Evolutionary conservation across 352 stramenopile genomes (phyloP).

Genomic region (Plasmopara viticola): DNA sequence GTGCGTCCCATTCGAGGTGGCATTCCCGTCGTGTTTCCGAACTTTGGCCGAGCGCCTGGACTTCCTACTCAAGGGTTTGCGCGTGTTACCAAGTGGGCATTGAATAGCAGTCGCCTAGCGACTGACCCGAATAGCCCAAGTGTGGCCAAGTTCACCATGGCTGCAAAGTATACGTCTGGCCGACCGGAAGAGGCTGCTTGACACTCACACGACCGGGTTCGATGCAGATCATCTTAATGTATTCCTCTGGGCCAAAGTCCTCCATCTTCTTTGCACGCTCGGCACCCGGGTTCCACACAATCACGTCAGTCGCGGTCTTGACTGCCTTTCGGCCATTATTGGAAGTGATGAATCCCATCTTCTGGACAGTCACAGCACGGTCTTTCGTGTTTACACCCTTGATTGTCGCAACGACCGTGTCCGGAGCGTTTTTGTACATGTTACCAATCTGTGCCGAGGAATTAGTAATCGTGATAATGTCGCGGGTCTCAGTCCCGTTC

Average conservation of each 20-base stretch:
- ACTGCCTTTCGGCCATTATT: conserved; percentile 8
- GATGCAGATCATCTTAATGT: conserved; percentile 92
- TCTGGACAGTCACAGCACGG: conserved; percentile 54
- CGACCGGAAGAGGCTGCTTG: conserved; percentile 30
- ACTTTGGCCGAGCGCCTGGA: conserved; percentile 62
- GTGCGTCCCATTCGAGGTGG: conserved; percentile 85
- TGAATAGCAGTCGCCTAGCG: conserved; percentile 11
- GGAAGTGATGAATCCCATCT: conserved; percentile 38
- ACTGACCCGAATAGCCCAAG: conserved; percentile 7
- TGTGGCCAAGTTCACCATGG: conserved; percentile 30
- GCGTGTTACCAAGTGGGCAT: conserved; percentile 41
- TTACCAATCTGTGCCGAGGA: conserved; percentile 61
- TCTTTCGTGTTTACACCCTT: conserved; percentile 30
- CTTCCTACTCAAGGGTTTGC: conserved; percentile 86
- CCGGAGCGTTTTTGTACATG: conserved; percentile 72
- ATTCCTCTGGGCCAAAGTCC: conserved; percentile 93
- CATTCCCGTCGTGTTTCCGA: conserved; percentile 90
- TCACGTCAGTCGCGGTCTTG: conserved; percentile 49
- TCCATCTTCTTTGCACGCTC: conserved; percentile 87
- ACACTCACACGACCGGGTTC: conserved; percentile 86
- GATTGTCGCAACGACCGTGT: conserved; percentile 43
- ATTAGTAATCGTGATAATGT: conserved; percentile 52
- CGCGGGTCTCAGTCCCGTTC: conserved; percentile 48
- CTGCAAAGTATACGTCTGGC: conserved; percentile 42
- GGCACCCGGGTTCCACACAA: conserved; percentile 92